Evolutionary conservation across 768 basidiomycete genomes (phyloP).

Genomic region (Suillus plorans): DNA sequence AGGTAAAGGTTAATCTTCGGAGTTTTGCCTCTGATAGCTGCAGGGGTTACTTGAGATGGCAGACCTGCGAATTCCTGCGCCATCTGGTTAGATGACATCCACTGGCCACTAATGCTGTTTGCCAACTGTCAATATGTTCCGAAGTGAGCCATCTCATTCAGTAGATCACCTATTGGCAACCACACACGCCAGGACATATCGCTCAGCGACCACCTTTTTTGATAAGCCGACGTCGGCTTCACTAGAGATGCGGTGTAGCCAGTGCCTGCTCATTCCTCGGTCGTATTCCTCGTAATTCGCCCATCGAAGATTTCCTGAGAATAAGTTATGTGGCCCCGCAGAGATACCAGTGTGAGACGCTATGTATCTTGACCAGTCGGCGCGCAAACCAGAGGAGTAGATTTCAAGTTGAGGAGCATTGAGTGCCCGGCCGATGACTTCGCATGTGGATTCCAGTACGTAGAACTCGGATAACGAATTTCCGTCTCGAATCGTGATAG

Average conservation of each 20-base stretch:
- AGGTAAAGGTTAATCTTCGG: slow-evolving; percentile 56
- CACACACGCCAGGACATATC: slow-evolving; percentile 69
- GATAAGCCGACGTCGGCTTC: slow-evolving; percentile 43
- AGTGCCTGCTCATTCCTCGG: slow-evolving; percentile 64
- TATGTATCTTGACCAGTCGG: slow-evolving; percentile 70
- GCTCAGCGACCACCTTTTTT: slow-evolving; percentile 53
- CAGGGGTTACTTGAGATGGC: slow-evolving; percentile 12
- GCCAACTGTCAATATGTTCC: slow-evolving; percentile 7
- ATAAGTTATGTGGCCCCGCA: slow-evolving; percentile 7
- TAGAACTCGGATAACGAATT: slow-evolving; percentile 40
- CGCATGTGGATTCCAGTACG: slow-evolving; percentile 71
- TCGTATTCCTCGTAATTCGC: slow-evolving; percentile 71
- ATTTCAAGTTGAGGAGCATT: slow-evolving; percentile 1
- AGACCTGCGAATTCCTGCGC: slow-evolving; percentile 66
- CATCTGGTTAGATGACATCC: slow-evolving; percentile 71
- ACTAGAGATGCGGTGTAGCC: slow-evolving; percentile 46
- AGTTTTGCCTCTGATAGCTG: slow-evolving; percentile 17
- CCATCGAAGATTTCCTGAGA: slow-evolving; percentile 55
- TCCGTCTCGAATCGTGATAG: slow-evolving; percentile 35
- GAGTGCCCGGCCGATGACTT: slow-evolving; percentile 55
- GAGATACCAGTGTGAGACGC: slow-evolving; percentile 6
- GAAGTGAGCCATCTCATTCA: neutral
- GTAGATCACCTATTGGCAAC: slow-evolving; percentile 63
- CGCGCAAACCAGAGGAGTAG: slow-evolving; percentile 36
- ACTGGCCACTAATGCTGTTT: slow-evolving; percentile 63